These are phyloP conservation scores for Stagonosporopsis vannaccii DNA, from an alignment of 2,329 filamentous ascomycete species.

Conservation along the genomic window DNA sequence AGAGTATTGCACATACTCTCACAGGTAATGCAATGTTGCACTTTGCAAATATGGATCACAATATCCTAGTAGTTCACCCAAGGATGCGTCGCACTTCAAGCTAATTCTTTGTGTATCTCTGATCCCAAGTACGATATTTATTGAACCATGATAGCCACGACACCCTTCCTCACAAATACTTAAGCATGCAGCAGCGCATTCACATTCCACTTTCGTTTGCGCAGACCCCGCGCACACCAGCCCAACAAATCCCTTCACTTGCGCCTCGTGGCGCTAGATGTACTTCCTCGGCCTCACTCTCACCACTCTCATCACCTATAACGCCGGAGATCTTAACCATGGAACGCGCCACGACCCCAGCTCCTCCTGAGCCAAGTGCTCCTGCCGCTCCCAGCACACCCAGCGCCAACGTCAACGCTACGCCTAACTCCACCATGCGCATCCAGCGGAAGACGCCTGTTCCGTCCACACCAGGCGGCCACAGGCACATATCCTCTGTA, in stretches of 20 bases:
- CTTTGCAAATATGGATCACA: too few relatives aligned
- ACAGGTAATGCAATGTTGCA: too few relatives aligned
- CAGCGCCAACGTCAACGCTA: neutral
- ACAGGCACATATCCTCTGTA: neutral
- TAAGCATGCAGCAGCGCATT: neutral
- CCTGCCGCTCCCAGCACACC: neutral
- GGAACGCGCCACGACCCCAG: conserved; percentile 7
- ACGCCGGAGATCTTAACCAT: neutral
- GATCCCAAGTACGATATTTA: too few relatives aligned
- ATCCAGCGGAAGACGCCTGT: conserved; percentile 1
- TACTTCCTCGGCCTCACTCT: neutral
- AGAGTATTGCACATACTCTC: too few relatives aligned
- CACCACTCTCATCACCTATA: neutral
- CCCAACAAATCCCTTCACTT: neutral
- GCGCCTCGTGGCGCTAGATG: neutral
- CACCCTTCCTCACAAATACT: neutral
- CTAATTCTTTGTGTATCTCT: too few relatives aligned
- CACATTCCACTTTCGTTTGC: conserved; percentile 7
- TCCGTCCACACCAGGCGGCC: conserved; percentile 6
- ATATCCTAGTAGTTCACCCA: too few relatives aligned
- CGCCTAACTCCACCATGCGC: neutral
- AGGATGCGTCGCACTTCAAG: too few relatives aligned
- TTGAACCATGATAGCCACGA: neutral
- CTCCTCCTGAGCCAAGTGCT: neutral
- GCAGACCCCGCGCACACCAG: neutral